phyloP scores from a whole-genome alignment of 176 grass and related monocot genomes.

The Raddia distichophylla region DNA sequence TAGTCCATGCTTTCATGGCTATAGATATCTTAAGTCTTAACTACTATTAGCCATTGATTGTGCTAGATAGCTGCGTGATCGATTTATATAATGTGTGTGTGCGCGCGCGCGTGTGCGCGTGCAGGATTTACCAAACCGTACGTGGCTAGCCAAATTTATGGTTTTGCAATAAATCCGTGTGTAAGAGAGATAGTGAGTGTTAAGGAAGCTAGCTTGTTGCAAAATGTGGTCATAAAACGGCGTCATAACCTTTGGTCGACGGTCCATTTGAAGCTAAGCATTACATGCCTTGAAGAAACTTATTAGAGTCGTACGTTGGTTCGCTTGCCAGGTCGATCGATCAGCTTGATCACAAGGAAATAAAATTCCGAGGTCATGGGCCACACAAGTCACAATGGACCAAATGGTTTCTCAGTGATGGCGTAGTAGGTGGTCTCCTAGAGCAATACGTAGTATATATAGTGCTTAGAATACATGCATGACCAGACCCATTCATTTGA shows the following conservation, averaged over 20 bases:
- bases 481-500: too few relatives aligned
- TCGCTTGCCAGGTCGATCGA: neutral
- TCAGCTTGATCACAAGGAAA: neutral
- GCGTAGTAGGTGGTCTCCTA: constrained; percentile 41
- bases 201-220: neutral
- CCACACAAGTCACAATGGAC: constrained; percentile 10
- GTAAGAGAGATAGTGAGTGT: neutral
- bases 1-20: neutral
- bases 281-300: constrained; percentile 34
- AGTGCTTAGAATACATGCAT: too few relatives aligned
- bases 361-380: neutral
- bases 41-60: neutral
- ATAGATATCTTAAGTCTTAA: neutral
- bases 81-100: neutral
- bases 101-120: too few relatives aligned
- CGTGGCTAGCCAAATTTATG: too few relatives aligned
- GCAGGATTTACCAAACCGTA: too few relatives aligned
- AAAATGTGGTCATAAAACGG: neutral
- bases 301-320: neutral
- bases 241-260: neutral
- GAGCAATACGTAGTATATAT: too few relatives aligned
- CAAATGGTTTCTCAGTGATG: neutral
- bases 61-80: neutral
- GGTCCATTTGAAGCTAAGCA: constrained; percentile 54
- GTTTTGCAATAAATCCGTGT: too few relatives aligned